Evolutionary conservation across 805 yeast genomes (phyloP), one percentile per base, ranked within the genome.

Genomic region (Torulaspora maleeae): DNA sequence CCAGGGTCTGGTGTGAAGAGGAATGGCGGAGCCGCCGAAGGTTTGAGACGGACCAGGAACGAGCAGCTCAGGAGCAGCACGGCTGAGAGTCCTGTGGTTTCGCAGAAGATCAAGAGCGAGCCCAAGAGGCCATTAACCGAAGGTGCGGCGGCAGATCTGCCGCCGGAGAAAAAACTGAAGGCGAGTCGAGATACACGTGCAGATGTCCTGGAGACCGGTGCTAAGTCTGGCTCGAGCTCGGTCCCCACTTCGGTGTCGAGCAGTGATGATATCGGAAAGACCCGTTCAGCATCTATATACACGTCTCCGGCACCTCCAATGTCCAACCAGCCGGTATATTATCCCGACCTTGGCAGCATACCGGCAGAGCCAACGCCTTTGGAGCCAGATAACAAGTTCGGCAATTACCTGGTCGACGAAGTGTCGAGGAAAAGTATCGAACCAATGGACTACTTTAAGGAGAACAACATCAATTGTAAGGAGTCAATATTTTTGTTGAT

Each of bases 401-500:
- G 19, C 36, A 50, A 43, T 24, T 41, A 40, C 29, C 38, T 51
- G 32, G 38, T 55, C 11, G 27, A 60, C 47, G 55, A 56, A 61
- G 46, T 59, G 55, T 29, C 39, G n/a, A 41, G 41, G 36, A 42
- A 45, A 13, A 47, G 47, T 16, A 32, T 30, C 5, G 52, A 55
- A n/a, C 53, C 60, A 13, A 48, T 51, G 3, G 52, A 56, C 17
- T 51, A 60, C 13, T 67, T 53, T 41, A 54, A 69, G 34, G 60
- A 67, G 19, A 59, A 66, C 13, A 67, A 70, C 41, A 59, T 69
- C 5, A 77, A 77, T 46, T 65, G 73, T 6, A 67, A 68, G 27
- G 74, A 77, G 25, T 57, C 74, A 1, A 58, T 76, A 40, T 71
- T 73, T 19, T 58, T 78, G 45, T 41, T 78, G 6, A 66, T 77